phyloP scores from a whole-genome alignment of 2,329 filamentous ascomycete species.

The Aspergillus alliaceus region DNA sequence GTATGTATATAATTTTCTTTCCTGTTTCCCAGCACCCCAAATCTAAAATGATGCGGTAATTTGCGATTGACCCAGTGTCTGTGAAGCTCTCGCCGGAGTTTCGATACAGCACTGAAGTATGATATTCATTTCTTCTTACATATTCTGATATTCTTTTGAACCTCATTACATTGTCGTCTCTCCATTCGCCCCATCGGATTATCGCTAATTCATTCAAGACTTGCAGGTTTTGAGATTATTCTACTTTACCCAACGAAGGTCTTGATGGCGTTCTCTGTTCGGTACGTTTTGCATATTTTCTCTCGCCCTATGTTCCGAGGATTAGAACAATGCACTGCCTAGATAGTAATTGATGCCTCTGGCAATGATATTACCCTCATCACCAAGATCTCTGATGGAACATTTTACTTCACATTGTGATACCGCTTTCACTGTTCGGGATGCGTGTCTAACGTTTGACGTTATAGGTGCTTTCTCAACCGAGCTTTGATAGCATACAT shows the following conservation, averaged over 20 bases:
- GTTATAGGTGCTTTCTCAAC: not conserved
- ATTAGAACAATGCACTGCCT: constrained; percentile 64
- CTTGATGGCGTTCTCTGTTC: not conserved
- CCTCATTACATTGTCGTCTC: constrained; percentile 2
- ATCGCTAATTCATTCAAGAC: constrained; percentile 28
- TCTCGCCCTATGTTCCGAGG: constrained; percentile 51
- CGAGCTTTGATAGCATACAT: not conserved
- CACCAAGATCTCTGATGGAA: constrained; percentile 70
- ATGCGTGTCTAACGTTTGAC: constrained; percentile 22
- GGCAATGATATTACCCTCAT: constrained; percentile 58
- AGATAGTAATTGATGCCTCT: constrained; percentile 68
- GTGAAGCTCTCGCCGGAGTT: constrained; percentile 90
- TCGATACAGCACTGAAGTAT: constrained; percentile 71
- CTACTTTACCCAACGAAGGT: not conserved
- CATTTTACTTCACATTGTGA: constrained; percentile 11
- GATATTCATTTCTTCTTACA: constrained; percentile 97
- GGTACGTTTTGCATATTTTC: constrained; percentile 26
- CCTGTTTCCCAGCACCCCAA: constrained; percentile 11
- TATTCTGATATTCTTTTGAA: constrained; percentile 74
- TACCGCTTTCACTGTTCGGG: constrained; percentile 15
- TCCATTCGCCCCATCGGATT: not conserved
- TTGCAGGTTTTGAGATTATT: constrained; percentile 6
- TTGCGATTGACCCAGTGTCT: constrained; percentile 91
- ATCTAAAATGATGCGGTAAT: constrained; percentile 84
- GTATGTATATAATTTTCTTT: constrained; percentile 23